Conservation (phyloP, 2,329 filamentous ascomycete genomes). For the Nigrospora sphaerica region DNA sequence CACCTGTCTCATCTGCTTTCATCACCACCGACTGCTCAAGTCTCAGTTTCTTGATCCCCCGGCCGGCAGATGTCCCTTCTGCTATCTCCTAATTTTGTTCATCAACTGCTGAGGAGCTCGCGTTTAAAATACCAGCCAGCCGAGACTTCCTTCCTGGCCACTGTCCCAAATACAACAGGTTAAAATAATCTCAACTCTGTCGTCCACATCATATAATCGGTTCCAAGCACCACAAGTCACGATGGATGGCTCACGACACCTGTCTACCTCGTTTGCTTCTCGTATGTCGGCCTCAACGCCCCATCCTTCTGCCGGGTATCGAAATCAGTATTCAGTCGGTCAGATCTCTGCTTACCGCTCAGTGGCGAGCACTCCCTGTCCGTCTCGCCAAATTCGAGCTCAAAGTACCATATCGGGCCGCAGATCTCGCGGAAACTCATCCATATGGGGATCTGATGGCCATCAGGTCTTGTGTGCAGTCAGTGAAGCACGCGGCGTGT, state of each 20-base stretch:
- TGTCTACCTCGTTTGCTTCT: slow-evolving; percentile 4
- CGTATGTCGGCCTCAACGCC: slow-evolving; percentile 13
- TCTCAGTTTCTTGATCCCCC: no score
- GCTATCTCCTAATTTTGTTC: no score
- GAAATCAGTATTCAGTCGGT: slow-evolving; percentile 14
- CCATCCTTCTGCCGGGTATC: slow-evolving; percentile 7
- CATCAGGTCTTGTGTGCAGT: slow-evolving; percentile 83
- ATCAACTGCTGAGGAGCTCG: no score
- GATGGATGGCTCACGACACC: neutral
- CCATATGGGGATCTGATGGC: slow-evolving; percentile 38
- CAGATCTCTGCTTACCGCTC: slow-evolving; percentile 19
- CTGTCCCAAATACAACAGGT: no score
- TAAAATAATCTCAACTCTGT: no score
- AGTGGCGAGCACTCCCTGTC: slow-evolving; percentile 17
- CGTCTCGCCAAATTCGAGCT: slow-evolving; percentile 14
- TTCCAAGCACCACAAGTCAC: no score
- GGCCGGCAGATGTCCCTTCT: no score
- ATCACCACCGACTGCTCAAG: no score
- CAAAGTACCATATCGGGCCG: slow-evolving; percentile 34
- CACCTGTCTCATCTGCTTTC: no score
- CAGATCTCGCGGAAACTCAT: slow-evolving; percentile 32
- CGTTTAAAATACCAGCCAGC: no score
- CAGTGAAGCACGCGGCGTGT: slow-evolving; percentile 79
- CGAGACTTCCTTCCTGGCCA: no score
- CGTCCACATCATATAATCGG: no score